Base-by-base conservation (phyloP, 345 rosid genomes). In the Cardiospermum halicacabum region DNA sequence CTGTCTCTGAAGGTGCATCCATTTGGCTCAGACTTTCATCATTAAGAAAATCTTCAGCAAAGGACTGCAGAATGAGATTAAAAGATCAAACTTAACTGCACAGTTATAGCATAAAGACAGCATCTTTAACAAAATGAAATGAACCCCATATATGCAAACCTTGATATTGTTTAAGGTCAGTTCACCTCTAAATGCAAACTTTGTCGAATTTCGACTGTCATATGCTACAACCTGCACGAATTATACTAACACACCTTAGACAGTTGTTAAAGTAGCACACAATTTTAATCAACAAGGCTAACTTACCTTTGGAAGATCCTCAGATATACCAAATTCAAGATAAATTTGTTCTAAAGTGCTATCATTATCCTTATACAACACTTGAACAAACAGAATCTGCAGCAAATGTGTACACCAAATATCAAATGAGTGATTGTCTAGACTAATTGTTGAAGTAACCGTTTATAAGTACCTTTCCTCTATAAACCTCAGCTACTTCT, bases 401-500 rank as follows among this genome's bases (percentile, higher is more conserved):
- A 58, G 16, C 10, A 10, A 34, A 48, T 13, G 37, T 27, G 24
- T n/a, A n/a, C n/a, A n/a, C n/a, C n/a, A 42, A 39, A 43, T 15
- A n/a, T 50, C 55, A 18, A 11, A 19, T 10, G 7, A 39, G 24
- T 48, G 24, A 6, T 10, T 2, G 31, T 27, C 22, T 22, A 58
- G 30, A n/a, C n/a, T n/a, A n/a, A n/a, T n/a, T n/a, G n/a, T n/a
- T n/a, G n/a, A n/a, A n/a, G n/a, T n/a, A n/a, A n/a, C 21, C 22
- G 21, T 48, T 3, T 21, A 7, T 58, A 53, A 8, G 45, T 34
- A 63, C 68, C 64, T 57, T 63, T 21, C 62, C 57, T 27, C 8
- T 39, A 21, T 45, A 57, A 45, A 30, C 56, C 10, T 49, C 48
- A 24, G 64, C 58, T 32, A 58, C 68, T 24, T 34, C 68, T 62